These are phyloP conservation scores for Meredithiella fracta DNA, from an alignment of 2,329 filamentous ascomycete species.

Conservation along the genomic window DNA sequence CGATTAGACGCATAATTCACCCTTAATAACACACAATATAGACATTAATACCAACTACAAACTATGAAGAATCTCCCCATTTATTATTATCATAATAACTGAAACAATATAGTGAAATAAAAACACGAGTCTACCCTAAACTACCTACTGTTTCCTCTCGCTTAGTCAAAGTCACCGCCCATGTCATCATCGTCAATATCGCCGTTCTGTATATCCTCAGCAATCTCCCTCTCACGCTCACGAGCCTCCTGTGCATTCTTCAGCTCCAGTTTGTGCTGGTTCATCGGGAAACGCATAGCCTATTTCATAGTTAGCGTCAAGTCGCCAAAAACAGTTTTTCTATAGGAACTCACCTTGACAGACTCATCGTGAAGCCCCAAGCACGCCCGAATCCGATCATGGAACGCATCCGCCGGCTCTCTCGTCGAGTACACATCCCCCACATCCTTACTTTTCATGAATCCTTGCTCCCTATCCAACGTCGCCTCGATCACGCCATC, in stretches of 20 bases:
- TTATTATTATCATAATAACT: slow-evolving; percentile 9
- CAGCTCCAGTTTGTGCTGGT: slow-evolving; percentile 89
- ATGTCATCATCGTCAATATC: slow-evolving; percentile 95
- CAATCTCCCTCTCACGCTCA: slow-evolving; percentile 88
- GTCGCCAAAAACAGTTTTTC: neutral
- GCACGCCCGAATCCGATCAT: slow-evolving; percentile 87
- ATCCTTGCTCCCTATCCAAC: slow-evolving; percentile 82
- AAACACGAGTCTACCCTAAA: neutral
- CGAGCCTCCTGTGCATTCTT: slow-evolving; percentile 98
- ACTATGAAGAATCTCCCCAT: no score
- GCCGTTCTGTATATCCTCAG: slow-evolving; percentile 96
- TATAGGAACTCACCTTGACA: slow-evolving; percentile 55
- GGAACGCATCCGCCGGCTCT: slow-evolving; percentile 92
- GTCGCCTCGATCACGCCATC: slow-evolving; percentile 95
- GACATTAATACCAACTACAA: no score
- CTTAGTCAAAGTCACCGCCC: slow-evolving; percentile 70
- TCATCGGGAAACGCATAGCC: slow-evolving; percentile 99
- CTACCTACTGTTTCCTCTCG: neutral
- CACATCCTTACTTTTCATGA: slow-evolving; percentile 96
- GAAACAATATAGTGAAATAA: slow-evolving; percentile 5
- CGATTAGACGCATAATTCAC: neutral
- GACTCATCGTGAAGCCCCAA: slow-evolving; percentile 90
- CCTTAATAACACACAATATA: no score
- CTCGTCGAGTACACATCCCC: slow-evolving; percentile 91
- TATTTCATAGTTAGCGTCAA: slow-evolving; percentile 21